Base-by-base conservation (phyloP, 225 moss, liverwort and hornwort genomes). In the Thuidium tamariscinum region DNA sequence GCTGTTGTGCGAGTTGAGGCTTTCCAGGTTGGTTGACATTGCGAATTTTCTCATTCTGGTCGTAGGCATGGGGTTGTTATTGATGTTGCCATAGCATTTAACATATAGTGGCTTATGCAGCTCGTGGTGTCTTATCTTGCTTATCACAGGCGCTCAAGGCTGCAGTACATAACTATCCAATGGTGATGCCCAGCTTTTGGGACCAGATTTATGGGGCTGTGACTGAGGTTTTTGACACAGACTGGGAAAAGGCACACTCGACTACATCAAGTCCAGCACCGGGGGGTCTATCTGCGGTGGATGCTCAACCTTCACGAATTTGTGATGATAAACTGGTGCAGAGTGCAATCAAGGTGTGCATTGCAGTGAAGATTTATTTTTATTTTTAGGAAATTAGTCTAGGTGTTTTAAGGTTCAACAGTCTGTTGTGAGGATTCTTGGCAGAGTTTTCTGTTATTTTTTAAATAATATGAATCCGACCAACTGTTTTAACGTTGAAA, bases 321-420 rank as follows among this genome's bases (percentile, higher is more conserved):
- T 92, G 89, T 88, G 96, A 96, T 87, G 96, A 97, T 89, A 97
- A 96, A 91, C 90, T 97, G 84, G 95, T 95, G 89, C 95, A 97
- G 91, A 95, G 97, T 94, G 95, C 97, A 66, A 92, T 97, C 87
- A 97, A 97, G 97, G 97, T 97, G 92, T 89, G 88, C 74, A 70
- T 69, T 81, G 51, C 66, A 81, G 70, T 51, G 75, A 74, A 64
- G 51, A 57, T 69, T 80, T 67, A 59, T 76, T 77, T 81, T 77
- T n/a, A n/a, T 21, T 49, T 83, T 65, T 39, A 68, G 74, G 74
- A 75, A 62, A 32, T 36, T 74, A 55, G 9, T 83, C 55, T 54
- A 73, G 60, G 46, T 86, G 75, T n/a, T 78, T 29, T 74, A 36
- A 66, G 57, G 65, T 85, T 63, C 69, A 85, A 46, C 51, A 59